Base-by-base conservation (phyloP, 176 grass and related monocot species). In the Musa itinerans region DNA sequence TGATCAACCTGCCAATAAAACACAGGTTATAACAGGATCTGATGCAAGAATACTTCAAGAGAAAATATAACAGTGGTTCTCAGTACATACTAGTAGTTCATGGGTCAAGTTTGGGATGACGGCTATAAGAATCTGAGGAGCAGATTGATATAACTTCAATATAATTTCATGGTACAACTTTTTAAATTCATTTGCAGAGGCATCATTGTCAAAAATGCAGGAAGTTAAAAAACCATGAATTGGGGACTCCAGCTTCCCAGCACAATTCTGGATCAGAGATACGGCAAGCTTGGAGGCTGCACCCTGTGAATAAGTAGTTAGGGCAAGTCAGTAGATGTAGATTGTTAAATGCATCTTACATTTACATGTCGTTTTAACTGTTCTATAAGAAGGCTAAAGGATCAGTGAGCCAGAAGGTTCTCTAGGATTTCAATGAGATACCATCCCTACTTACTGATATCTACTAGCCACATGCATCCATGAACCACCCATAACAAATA, bases 61-160 rank as follows among this genome's bases (percentile, higher is more conserved):
- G 50, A 69, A 10, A 15, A 15, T 16, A 11, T 21, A 21, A 48
- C 17, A 20, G 51, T 34, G 27, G 13, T 4, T 20, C 29, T 14
- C 68, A 82, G 48, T 69, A 50, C 82, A 76, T 93, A 98, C 94
- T 14, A 87, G 81, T 72, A 98, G 87, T 78, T 98, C 90, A 79
- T 89, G 85, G 72, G 73, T 89, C 68, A 98, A 87, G 75, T 83
- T 79, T 74, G 94, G 94, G 81, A 98, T 90, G 75, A 98, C 86
- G 81, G 78, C 73, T 70, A 83, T 87, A 57, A 93, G 87, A 82
- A 90, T 91, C 34, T 74, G 77, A 64, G 90, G 94, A 77, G 90
- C 87, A 81, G 82, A 89, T 78, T 86, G 87, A 77, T 89, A 93
- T 73, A 98, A 81, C 85, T 98, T 90, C 73, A 93, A 57, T 83